phyloP scores from a whole-genome alignment of 257 asterid genomes.

The Catharanthus roseus region DNA sequence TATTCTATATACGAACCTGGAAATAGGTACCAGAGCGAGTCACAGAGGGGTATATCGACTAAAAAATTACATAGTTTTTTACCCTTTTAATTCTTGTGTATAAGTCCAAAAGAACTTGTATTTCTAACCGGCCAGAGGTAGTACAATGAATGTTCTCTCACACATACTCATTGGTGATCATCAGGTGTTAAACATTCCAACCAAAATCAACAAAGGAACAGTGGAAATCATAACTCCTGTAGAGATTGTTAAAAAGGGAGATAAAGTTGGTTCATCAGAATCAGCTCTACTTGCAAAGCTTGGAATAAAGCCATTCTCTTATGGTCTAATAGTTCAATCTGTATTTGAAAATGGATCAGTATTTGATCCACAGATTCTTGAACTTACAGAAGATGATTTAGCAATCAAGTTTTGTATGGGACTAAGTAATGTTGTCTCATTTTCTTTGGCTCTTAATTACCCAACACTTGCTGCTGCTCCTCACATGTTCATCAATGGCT shows the following conservation, averaged over 20 bases:
- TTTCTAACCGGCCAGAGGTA: too few relatives aligned
- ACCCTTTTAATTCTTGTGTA: too few relatives aligned
- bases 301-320: conserved; percentile 36
- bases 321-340: conserved; percentile 30
- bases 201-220: conserved; percentile 36
- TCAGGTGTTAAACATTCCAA: conserved; percentile 38
- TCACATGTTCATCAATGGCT: conserved; percentile 30
- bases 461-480: conserved; percentile 32
- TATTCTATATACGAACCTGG: too few relatives aligned
- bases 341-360: conserved; percentile 36
- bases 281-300: conserved; percentile 36
- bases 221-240: conserved; percentile 39
- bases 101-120: too few relatives aligned
- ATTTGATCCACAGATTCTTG: conserved; percentile 30
- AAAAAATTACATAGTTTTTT: too few relatives aligned
- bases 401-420: conserved; percentile 23
- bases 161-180: neutral
- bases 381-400: conserved; percentile 32
- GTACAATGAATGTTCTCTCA: too few relatives aligned
- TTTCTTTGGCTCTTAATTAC: conserved; percentile 21
- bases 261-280: conserved; percentile 37
- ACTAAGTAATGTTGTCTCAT: conserved; percentile 18
- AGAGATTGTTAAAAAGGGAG: conserved; percentile 31
- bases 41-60: too few relatives aligned
- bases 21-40: too few relatives aligned